These are phyloP conservation scores for Hypericum perforatum DNA, from an alignment of 345 rosid species.

Conservation along the genomic window DNA sequence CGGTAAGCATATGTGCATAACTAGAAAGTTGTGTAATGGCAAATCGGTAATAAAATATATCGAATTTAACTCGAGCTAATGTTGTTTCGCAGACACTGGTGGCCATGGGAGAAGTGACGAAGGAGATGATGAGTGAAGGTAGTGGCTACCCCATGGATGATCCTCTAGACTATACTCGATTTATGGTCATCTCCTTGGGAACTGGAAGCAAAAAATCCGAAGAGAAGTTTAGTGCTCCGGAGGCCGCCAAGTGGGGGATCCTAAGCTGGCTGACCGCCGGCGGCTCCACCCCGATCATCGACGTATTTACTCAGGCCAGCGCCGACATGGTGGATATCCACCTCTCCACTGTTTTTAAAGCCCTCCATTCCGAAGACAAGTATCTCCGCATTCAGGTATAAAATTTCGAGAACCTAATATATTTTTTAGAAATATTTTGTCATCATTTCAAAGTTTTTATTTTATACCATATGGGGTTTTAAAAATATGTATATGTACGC, in stretches of 20 bases:
- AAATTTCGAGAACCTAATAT: not conserved
- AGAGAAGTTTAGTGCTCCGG: slow-evolving; percentile 2
- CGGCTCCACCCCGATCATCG: slow-evolving; percentile 6
- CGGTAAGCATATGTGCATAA: slow-evolving; percentile 8
- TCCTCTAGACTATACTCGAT: slow-evolving; percentile 2
- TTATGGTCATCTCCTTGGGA: slow-evolving; percentile 15
- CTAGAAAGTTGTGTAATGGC: no score
- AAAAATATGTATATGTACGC: no score
- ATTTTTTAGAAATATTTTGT: not conserved
- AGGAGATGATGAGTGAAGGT: not conserved
- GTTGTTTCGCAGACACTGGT: slow-evolving; percentile 1
- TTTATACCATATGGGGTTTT: no score
- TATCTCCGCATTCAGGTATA: slow-evolving; percentile 16
- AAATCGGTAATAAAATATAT: not conserved
- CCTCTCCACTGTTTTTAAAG: slow-evolving; percentile 2
- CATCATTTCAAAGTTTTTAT: no score
- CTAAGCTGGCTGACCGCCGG: slow-evolving; percentile 5
- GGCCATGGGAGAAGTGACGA: slow-evolving; percentile 6
- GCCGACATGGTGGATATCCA: slow-evolving; percentile 12
- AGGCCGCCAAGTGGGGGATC: slow-evolving; percentile 15
- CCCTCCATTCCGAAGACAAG: slow-evolving; percentile 6
- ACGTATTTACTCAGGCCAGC: slow-evolving; percentile 13
- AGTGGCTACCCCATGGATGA: not conserved
- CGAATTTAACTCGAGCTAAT: not conserved
- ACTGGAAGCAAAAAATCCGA: not conserved